These are phyloP conservation scores for Phoenix dactylifera DNA, from an alignment of 176 grass and related monocot species.

Conservation along the genomic window DNA sequence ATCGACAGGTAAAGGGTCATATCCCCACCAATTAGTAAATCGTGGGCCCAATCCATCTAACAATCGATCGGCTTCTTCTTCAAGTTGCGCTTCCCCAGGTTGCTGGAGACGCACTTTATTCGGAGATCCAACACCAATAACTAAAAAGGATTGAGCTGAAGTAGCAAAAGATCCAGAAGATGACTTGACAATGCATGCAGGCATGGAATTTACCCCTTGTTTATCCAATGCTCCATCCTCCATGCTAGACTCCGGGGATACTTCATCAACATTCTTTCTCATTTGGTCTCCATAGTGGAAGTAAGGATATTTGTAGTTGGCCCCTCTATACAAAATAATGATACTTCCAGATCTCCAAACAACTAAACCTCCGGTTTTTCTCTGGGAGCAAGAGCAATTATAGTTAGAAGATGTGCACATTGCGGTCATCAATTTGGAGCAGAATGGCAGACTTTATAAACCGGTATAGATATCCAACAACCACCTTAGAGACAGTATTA, in stretches of 20 bases:
- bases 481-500: too few species aligned
- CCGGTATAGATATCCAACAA: too few species aligned
- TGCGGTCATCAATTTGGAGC: neutral
- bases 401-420: conserved; percentile 13
- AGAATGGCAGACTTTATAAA: neutral
- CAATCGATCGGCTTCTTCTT: conserved; percentile 60
- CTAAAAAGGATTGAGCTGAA: conserved; percentile 30
- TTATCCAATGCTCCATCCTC: conserved; percentile 14
- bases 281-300: conserved; percentile 24
- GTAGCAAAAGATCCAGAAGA: conserved; percentile 14
- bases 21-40: conserved; percentile 89
- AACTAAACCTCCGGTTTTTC: conserved; percentile 88
- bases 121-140: conserved; percentile 65
- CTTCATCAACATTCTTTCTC: conserved; percentile 9
- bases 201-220: conserved; percentile 16
- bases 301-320: conserved; percentile 75
- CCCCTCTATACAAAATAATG: conserved; percentile 82
- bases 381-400: conserved; percentile 31
- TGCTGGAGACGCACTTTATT: conserved; percentile 63
- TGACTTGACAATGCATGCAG: conserved; percentile 5
- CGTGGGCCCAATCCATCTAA: conserved; percentile 68
- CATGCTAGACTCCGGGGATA: conserved; percentile 14
- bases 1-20: conserved; percentile 65
- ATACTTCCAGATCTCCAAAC: conserved; percentile 91
- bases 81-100: conserved; percentile 68